Percentiles rank a stretch among this genome's conserved stretches.
phyloP scores from a whole-genome alignment of 768 basidiomycete species.

The Myochromella boudieri region DNA sequence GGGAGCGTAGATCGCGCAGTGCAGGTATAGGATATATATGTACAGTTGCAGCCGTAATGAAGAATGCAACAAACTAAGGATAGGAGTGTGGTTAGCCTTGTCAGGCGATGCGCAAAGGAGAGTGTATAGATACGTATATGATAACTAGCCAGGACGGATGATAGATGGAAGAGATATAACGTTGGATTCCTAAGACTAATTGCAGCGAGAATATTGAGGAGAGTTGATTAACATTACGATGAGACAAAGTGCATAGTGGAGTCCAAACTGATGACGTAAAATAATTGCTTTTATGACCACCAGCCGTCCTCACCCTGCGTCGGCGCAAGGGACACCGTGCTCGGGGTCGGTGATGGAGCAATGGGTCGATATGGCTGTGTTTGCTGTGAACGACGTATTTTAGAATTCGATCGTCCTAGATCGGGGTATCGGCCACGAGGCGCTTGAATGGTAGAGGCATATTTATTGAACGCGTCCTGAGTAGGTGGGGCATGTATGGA shows the following conservation, averaged over 20 bases:
- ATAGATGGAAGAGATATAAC: too few species aligned
- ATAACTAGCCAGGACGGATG: too few species aligned
- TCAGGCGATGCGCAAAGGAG: too few species aligned
- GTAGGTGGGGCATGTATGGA: constrained; percentile 57
- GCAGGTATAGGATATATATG: constrained; percentile 19
- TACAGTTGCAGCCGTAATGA: constrained; percentile 19
- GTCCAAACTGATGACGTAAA: too few species aligned
- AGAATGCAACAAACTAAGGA: constrained; percentile 2
- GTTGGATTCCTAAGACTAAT: too few species aligned
- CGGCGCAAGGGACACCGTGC: constrained; percentile 69
- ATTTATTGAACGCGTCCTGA: constrained; percentile 23
- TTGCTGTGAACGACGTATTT: constrained; percentile 25
- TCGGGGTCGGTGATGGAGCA: constrained; percentile 72
- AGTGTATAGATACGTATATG: too few species aligned
- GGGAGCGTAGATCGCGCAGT: not conserved
- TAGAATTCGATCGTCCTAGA: constrained; percentile 36
- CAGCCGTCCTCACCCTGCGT: constrained; percentile 77
- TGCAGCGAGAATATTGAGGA: too few species aligned
- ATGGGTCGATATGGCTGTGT: constrained; percentile 29
- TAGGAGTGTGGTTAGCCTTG: not conserved
- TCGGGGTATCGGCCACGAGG: constrained; percentile 35
- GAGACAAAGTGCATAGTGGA: too few species aligned
- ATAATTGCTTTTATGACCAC: constrained; percentile 51
- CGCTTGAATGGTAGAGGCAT: constrained; percentile 27
- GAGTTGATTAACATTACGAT: too few species aligned